A percentile compares a stretch with the other conserved stretches of the same genome.
Evolutionary conservation across 495 filamentous ascomycete species (phyloP).

Genomic region (Aspergillus bertholletiae): DNA sequence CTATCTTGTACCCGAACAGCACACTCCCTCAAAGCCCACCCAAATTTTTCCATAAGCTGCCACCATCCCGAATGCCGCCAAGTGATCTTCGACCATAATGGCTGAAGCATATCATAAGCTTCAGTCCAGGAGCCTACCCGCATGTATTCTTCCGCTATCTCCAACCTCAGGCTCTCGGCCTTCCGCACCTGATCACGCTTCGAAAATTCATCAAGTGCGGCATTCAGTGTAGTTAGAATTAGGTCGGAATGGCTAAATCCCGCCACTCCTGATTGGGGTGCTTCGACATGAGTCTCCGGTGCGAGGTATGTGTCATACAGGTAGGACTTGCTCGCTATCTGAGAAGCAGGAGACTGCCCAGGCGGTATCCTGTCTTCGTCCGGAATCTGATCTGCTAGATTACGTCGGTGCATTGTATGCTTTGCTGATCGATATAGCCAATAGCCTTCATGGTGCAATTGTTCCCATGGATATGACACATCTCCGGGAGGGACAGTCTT

Average conservation of each 20-base stretch:
- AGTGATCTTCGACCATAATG: constrained; percentile 67
- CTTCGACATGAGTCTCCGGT: constrained; percentile 70
- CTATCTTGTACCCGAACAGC: constrained; percentile 60
- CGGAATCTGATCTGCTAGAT: constrained; percentile 64
- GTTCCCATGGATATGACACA: constrained; percentile 69
- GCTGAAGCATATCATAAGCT: constrained; percentile 62
- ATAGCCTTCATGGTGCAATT: constrained; percentile 83
- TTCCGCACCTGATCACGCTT: constrained; percentile 59
- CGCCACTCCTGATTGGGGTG: constrained; percentile 44
- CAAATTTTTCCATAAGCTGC: constrained; percentile 65
- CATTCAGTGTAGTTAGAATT: constrained; percentile 57
- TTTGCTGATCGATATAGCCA: constrained; percentile 73
- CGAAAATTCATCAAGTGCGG: constrained; percentile 62
- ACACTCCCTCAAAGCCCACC: constrained; percentile 71
- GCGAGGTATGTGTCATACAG: constrained; percentile 85
- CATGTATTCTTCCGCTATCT: constrained; percentile 66
- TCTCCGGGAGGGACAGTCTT: constrained; percentile 63
- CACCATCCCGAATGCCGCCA: constrained; percentile 84
- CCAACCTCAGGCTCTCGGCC: constrained; percentile 65
- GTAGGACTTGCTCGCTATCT: constrained; percentile 63
- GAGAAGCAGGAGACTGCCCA: constrained; percentile 61
- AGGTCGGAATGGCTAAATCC: constrained; percentile 62
- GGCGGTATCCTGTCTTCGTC: constrained; percentile 69
- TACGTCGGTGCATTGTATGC: constrained; percentile 57
- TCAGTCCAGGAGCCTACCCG: constrained; percentile 58